A percentile compares a stretch with the other conserved stretches of the same genome.
Evolutionary conservation across 768 basidiomycete species (phyloP).

Genomic region (Boletus vermiculosoides): DNA sequence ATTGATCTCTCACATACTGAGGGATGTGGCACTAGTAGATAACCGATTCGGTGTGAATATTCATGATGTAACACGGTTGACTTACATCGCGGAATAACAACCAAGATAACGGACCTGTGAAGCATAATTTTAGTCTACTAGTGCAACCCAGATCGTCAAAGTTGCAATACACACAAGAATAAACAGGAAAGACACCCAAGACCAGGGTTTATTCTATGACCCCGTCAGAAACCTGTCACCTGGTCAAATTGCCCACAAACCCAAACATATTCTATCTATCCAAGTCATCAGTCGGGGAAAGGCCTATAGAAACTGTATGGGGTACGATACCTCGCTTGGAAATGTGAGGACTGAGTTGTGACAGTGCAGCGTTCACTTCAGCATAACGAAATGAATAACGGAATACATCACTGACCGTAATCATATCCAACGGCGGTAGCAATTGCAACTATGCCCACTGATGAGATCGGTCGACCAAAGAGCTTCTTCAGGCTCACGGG

Average conservation of each 20-base stretch:
- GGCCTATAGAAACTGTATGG: not conserved
- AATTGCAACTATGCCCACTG: slow-evolving; percentile 1
- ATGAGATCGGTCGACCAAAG: not conserved
- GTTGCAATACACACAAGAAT: slow-evolving; percentile 6
- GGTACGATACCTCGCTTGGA: slow-evolving; percentile 8
- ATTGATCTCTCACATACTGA: not conserved
- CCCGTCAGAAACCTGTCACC: not conserved
- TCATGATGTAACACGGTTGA: not conserved
- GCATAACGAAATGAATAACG: not conserved
- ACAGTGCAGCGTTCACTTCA: not conserved
- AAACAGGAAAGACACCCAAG: slow-evolving; percentile 9
- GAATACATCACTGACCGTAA: slow-evolving; percentile 1
- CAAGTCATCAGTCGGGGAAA: not conserved
- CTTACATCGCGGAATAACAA: slow-evolving; percentile 9
- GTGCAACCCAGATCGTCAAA: not conserved
- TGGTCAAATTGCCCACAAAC: not conserved
- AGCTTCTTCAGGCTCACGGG: not conserved
- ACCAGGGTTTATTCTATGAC: slow-evolving; percentile 6
- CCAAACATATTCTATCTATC: slow-evolving; percentile 16
- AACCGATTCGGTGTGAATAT: too few relatives aligned
- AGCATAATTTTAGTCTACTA: not conserved
- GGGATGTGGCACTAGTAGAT: not conserved
- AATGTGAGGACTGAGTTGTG: slow-evolving; percentile 7
- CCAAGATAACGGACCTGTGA: slow-evolving; percentile 16
- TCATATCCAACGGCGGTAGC: slow-evolving; percentile 5